Base-by-base conservation (phyloP, 2,329 filamentous ascomycete species). In the Periconia sp. region DNA sequence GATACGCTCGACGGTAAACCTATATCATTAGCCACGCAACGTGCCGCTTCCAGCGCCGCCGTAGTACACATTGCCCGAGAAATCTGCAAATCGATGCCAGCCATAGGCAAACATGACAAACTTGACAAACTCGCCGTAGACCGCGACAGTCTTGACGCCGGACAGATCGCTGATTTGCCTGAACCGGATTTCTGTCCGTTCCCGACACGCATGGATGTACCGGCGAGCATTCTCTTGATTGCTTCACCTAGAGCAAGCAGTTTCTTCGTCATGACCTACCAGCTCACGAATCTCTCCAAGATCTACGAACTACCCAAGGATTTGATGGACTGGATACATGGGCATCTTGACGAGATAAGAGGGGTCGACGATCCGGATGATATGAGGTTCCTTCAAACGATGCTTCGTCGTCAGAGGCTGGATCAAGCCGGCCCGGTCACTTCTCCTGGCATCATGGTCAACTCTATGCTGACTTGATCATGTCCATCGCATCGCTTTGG, bases 41-140 rank as follows among this genome's bases (percentile, higher is more conserved):
- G 47, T 19, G 41, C 43, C 15, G 46, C 47, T 2, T 68, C 62
- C 1, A 50, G 60, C 41, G 49, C 52, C 1, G 13, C 54, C 10
- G 57, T 66, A 1, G 33, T 49, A 19, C 5, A 54, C 3, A 20
- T 62, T 11, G 61, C 61, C 1, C 52, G 50, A 9, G 66, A 70
- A 20, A 64, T 69, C 2, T 56, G 59, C 31, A 64, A 62, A 1
- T 64, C 64, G 5, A 54, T 68, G 10, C 68, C 68, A 3, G 63
- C 68, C 33, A 23, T 69, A 23, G 58, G 59, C 31, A 54, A 61
- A 13, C 63, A 65, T 40, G 33, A 20, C 58, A 3, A 47, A 58
- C 41, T 41, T 40, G 33, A 20, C 58, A 3, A 47, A 58, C 41
- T 41, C 55, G 7, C 41, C 57, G 2, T 49, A 53, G n/a, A 17